A percentile compares a stretch with the other conserved stretches of the same genome.
phyloP scores from a whole-genome alignment of 306 rosid species.

The Crotalaria pallida region DNA sequence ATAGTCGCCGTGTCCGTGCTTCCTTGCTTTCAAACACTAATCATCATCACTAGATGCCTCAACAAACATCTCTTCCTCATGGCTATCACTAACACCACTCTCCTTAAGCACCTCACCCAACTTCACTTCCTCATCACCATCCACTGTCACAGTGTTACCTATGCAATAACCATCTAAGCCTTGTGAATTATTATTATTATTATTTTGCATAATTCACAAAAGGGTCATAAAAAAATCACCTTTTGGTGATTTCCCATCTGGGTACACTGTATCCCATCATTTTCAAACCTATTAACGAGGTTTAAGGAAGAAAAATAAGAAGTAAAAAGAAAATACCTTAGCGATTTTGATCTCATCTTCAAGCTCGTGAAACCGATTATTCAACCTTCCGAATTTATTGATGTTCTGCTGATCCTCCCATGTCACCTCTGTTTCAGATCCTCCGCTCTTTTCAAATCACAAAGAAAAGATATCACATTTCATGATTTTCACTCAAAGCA shows the following conservation, averaged over 20 bases:
- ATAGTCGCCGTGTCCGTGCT: too few species aligned
- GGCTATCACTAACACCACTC: background rate
- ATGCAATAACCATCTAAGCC: slow-evolving; percentile 15
- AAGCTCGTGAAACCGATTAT: slow-evolving; percentile 89
- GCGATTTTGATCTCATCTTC: slow-evolving; percentile 79
- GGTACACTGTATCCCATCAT: too few species aligned
- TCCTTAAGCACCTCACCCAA: background rate
- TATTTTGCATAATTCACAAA: slow-evolving; percentile 14
- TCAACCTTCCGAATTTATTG: slow-evolving; percentile 85
- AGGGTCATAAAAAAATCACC: background rate
- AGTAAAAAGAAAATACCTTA: slow-evolving; percentile 30
- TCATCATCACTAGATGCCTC: slow-evolving; percentile 17
- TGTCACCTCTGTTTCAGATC: slow-evolving; percentile 80
- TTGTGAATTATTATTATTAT: slow-evolving; percentile 17
- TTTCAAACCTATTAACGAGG: slow-evolving; percentile 28
- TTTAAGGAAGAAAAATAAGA: too few species aligned
- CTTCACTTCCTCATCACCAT: slow-evolving; percentile 8
- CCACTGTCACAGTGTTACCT: slow-evolving; percentile 15
- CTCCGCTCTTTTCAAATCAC: slow-evolving; percentile 42
- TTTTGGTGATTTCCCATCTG: slow-evolving; percentile 1
- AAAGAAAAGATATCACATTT: background rate
- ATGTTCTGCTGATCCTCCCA: slow-evolving; percentile 88
- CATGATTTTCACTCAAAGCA: background rate
- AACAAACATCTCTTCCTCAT: slow-evolving; percentile 18
- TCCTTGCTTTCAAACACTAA: too few species aligned